These are phyloP conservation scores for Pichia sp. DNA, from an alignment of 1,139 yeast genomes.

Conservation along the genomic window DNA sequence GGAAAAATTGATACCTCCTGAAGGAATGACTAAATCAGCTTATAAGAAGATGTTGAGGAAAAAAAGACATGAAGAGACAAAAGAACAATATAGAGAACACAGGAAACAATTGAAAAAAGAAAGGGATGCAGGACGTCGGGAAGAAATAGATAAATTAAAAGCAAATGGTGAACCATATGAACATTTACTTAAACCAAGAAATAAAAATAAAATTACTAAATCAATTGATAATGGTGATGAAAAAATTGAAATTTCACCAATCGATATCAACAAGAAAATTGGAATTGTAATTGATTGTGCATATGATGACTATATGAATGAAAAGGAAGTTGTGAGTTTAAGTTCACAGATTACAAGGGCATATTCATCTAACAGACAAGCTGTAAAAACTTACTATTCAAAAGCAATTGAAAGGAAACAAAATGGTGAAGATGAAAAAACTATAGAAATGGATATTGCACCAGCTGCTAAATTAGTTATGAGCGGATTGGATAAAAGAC, in stretches of 20 bases:
- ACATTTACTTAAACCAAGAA: conserved; percentile 26
- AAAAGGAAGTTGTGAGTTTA: conserved; percentile 69
- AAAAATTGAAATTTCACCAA: conserved; percentile 11
- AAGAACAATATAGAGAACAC: conserved; percentile 48
- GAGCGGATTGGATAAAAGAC: conserved; percentile 59
- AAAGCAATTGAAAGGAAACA: conserved; percentile 1
- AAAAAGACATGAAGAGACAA: conserved; percentile 57
- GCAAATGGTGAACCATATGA: conserved; percentile 25
- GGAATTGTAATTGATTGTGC: conserved; percentile 75
- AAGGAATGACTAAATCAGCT: conserved; percentile 78
- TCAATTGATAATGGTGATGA: conserved; percentile 26
- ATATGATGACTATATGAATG: conserved; percentile 84
- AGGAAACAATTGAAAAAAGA: conserved; percentile 51
- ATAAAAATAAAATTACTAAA: conserved; percentile 20
- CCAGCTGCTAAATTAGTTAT: conserved; percentile 50
- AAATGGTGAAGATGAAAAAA: not conserved
- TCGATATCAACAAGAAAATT: conserved; percentile 38
- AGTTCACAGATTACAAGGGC: conserved; percentile 77
- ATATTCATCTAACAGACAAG: conserved; percentile 69
- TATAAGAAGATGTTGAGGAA: conserved; percentile 68
- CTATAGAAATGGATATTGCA: conserved; percentile 27
- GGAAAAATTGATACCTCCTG: conserved; percentile 45
- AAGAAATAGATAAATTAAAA: conserved; percentile 26
- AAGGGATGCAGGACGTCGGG: conserved; percentile 33
- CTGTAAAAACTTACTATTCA: conserved; percentile 28